Base-by-base conservation (phyloP, 1,284 basidiomycete genomes). In the Golubevia pallescens region DNA sequence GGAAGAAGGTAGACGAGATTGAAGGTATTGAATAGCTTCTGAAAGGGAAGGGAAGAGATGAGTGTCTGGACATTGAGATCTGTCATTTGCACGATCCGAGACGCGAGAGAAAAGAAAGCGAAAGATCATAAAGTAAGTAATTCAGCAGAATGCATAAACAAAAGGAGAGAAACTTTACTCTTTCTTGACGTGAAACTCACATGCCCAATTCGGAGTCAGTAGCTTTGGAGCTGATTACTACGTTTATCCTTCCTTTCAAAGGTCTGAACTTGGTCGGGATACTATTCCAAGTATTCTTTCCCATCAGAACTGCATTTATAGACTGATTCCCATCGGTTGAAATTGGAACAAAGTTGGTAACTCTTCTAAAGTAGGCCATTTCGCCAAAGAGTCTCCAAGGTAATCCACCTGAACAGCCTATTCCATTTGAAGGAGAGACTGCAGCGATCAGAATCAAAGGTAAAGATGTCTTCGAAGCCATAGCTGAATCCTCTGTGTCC, bases 201-300 rank as follows among this genome's bases (percentile, higher is more conserved):
- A 88, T 91, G 75, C 84, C 94, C 91, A 93, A 81, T 60, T 90
- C 86, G 74, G 91, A 92, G 28, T 88, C 86, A 5, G 81, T 70
- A n/a, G 62, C 60, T 74, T 92, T 90, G 32, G 90, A 88, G 73
- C 91, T 94, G 42, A 97, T 88, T 42, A 99, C 91, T 14, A 96
- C 86, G 83, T 99, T 99, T 68, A 90, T 72, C 52, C 97, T 88
- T 34, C 89, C 90, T 55, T 89, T 88, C 24, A 99, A 88, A 1
- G 97, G 97, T 69, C 93, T 89, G 87, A 93, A 94, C 85, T 91
- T 93, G 5, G 83, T 75, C n/a, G 97, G 96, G 67, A 99, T 99
- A 84, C 93, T 94, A 86, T 97, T 93, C 97, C 97, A 99, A 19
- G 95, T 97, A 80, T 94, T 95, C 58, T 95, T 89, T 4, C 97